Evolutionary conservation across 371 early-diverging fungal genomes (phyloP), one percentile per base, ranked within the genome.

Genomic region (Mucor sp.): DNA sequence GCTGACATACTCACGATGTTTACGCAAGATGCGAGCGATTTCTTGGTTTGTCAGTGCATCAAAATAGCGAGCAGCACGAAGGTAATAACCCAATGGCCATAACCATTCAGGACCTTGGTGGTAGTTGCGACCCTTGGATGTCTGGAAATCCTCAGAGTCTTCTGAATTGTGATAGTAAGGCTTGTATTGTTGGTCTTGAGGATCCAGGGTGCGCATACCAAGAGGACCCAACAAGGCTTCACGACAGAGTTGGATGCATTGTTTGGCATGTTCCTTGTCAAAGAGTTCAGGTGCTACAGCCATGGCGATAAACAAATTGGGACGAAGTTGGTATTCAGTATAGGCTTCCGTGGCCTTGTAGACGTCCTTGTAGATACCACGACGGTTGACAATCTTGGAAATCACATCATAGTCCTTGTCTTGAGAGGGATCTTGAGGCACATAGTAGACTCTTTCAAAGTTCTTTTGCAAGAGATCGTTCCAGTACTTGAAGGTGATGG

Each of bases 91-190:
- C 0, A 89, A 83, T 14, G 87, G 85, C 97, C 97, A 99, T 6
- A 97, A 83, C 99, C 99, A 99, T 86, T 99, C 99, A 74, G 93
- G 88, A 5, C 98, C 99, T 70, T 98, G 95, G 71, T 99, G 98
- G 72, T 99, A 99, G 73, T 99, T 99, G 78, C 91, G 92, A 14
- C 99, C 99, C 61, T 97, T 95, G 4, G 97, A 94, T 0, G 95
- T 85, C 21, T 86, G 77, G 21, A 88, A 80, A 71, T 99, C 97
- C 17, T 79, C 78, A 23, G 93, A 90, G 67, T 97, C 95, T 71
- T 99, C 91, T 58, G 85, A 81, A 73, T 99, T 99, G 75, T 95
- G 88, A 74, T 99, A 99, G 60, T 90, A 74, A 21, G 95, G 95
- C 14, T 95, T 87, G 75, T 99, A 98, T 17, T 89, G 89, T 82